Evolutionary conservation across 306 rosid species (phyloP).

Genomic region (Rubus parviflorus): DNA sequence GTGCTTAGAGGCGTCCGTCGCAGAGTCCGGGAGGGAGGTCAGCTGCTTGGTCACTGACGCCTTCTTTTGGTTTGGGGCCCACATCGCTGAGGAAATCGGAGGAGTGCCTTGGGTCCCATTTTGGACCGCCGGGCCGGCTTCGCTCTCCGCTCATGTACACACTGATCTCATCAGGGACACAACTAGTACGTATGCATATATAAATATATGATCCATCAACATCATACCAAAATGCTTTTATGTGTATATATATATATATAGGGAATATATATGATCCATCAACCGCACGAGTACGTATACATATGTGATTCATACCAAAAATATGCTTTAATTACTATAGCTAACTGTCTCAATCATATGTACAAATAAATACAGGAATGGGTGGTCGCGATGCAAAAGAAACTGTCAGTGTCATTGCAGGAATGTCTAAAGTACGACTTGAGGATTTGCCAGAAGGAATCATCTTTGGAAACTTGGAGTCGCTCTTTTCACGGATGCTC

Average conservation of each 20-base stretch:
- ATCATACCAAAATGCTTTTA: background rate
- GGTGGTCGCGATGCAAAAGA: constrained; percentile 15
- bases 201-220: background rate
- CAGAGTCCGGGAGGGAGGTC: constrained; percentile 15
- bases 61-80: constrained; percentile 28
- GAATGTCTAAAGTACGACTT: constrained; percentile 25
- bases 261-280: background rate
- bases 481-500: constrained; percentile 30
- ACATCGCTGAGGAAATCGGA: constrained; percentile 22
- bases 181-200: background rate
- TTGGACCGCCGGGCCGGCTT: constrained; percentile 29
- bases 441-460: constrained; percentile 35
- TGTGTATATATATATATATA: no score
- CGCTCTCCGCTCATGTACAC: constrained; percentile 23
- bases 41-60: constrained; percentile 33
- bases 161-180: constrained; percentile 25
- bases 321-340: background rate
- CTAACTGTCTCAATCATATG: background rate
- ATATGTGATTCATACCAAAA: no score
- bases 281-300: no score
- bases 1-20: constrained; percentile 14
- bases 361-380: background rate
- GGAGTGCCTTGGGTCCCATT: constrained; percentile 26
- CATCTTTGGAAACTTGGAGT: constrained; percentile 31
- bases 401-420: constrained; percentile 23